phyloP scores from a whole-genome alignment of 306 rosid genomes.

The Purshia tridentata region DNA sequence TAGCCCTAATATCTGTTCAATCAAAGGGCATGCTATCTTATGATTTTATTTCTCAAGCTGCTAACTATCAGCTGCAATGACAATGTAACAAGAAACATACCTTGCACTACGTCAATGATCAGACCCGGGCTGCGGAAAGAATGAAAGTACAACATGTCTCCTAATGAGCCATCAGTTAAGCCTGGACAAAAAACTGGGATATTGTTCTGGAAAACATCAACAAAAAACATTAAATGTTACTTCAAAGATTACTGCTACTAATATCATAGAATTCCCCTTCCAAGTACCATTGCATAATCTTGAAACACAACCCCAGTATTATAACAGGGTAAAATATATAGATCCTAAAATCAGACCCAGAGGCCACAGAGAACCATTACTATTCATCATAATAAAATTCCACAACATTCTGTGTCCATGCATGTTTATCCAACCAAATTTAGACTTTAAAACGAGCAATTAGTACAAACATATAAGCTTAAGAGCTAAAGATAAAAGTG shows the following conservation, averaged over 20 bases:
- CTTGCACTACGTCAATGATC: slow-evolving; percentile 75
- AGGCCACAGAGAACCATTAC: background rate
- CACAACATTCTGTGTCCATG: background rate
- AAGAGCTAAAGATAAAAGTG: background rate
- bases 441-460: background rate
- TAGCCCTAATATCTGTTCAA: slow-evolving; percentile 79
- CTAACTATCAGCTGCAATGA: slow-evolving; percentile 11
- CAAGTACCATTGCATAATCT: no score
- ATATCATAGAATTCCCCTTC: background rate
- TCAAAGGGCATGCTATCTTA: slow-evolving; percentile 27
- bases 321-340: background rate
- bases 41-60: slow-evolving; percentile 6
- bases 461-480: background rate
- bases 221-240: slow-evolving; percentile 8
- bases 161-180: slow-evolving; percentile 91
- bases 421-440: background rate
- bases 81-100: slow-evolving; percentile 26
- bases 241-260: background rate
- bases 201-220: slow-evolving; percentile 59
- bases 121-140: slow-evolving; percentile 81
- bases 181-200: slow-evolving; percentile 93
- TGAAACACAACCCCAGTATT: background rate
- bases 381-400: background rate
- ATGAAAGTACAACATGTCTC: slow-evolving; percentile 95
- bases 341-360: background rate